Base-by-base conservation (phyloP, 1,284 basidiomycete species). In the Tylopilus sp. region DNA sequence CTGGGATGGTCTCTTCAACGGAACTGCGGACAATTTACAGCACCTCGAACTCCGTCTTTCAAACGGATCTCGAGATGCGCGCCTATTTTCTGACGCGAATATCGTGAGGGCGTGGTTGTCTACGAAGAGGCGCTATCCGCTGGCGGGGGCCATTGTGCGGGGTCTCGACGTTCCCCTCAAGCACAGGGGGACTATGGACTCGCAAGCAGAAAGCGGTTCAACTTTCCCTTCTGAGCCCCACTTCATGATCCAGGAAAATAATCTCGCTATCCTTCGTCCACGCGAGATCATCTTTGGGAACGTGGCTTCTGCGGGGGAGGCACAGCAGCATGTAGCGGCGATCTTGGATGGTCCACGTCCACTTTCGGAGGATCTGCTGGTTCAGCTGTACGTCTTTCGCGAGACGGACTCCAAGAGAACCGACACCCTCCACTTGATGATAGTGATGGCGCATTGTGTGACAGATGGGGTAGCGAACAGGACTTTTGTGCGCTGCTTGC, bases 401-500 rank as follows among this genome's bases (percentile, higher is more conserved):
- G 34, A 44, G 16, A 44, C 43, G 2, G 21, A 34, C 31, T 2
- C 30, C 4, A 2, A 18, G n/a, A 25, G 30, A 3, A 21, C 18
- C 4, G 18, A 21, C n/a, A 15, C 36, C 18, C 25, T 44, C 7
- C 26, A 29, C 31, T 11, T 44, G n/a, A 29, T 30, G 18, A 23
- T 30, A 7, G n/a, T 29, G 1, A 2, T 21, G 10, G 33, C 34
- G 4, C 43, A 44, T 19, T 35, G 34, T 10, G 10, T 44, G 15
- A 29, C 35, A 4, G 43, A 44, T 3, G 6, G 33, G 35, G 13
- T 18, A 12, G 31, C 23, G 19, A 42, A 6, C 10, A 25, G 6
- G 5, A 36, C 42, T 1, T 19, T 44, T 9, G 0, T 36, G 21
- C 58, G 60, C 21, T 53, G 67, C n/a, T 74, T 83, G 44, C 59